phyloP scores from a whole-genome alignment of 768 basidiomycete genomes.

The Leccinum ochraceum region DNA sequence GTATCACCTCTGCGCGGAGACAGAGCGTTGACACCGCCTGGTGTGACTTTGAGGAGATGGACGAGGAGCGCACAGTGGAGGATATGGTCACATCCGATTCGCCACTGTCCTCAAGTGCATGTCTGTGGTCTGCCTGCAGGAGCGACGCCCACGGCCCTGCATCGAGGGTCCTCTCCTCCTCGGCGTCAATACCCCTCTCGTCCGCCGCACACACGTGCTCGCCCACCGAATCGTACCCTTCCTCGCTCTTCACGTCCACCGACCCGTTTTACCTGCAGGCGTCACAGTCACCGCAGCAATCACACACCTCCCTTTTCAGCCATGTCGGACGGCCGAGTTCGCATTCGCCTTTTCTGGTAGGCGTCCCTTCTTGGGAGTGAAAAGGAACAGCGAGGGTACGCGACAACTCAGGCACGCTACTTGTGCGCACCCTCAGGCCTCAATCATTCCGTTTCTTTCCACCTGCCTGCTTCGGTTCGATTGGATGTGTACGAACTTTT shows the following conservation, averaged over 20 bases:
- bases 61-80: constrained; percentile 47
- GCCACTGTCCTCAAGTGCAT: constrained; percentile 24
- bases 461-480: constrained; percentile 3
- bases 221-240: constrained; percentile 23
- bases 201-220: constrained; percentile 14
- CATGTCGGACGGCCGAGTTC: constrained; percentile 39
- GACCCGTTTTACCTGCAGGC: constrained; percentile 53
- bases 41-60: constrained; percentile 41
- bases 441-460: background rate
- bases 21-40: constrained; percentile 29
- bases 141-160: constrained; percentile 14
- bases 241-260: constrained; percentile 44
- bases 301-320: constrained; percentile 36
- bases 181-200: constrained; percentile 18
- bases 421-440: background rate
- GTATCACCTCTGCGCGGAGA: constrained; percentile 25
- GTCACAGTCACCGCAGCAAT: constrained; percentile 38
- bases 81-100: constrained; percentile 42
- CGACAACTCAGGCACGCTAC: background rate
- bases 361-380: constrained; percentile 30
- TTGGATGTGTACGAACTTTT: constrained; percentile 10
- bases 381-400: background rate
- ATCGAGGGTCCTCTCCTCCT: constrained; percentile 26
- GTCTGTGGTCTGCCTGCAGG: constrained; percentile 27
- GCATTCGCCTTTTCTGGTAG: constrained; percentile 41